Percentiles rank a stretch among this genome's conserved stretches.
Conservation (phyloP, 192 early-diverging fungal genomes). For the Coemansia sp. region DNA sequence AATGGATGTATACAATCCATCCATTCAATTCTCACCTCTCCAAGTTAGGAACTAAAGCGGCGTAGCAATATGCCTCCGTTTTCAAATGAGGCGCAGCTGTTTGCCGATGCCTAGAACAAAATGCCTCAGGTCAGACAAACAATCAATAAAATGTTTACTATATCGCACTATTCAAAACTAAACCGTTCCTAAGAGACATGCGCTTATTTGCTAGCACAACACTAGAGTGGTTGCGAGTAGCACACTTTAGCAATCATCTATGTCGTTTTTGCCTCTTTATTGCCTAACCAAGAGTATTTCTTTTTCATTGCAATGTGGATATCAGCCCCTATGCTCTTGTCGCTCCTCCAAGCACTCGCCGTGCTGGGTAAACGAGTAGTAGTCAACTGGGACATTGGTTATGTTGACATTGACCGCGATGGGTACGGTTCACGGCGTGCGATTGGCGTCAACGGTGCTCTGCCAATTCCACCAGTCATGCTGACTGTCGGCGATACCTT, state of each 20-base stretch:
- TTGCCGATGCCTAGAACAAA: not conserved
- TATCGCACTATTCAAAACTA: not conserved
- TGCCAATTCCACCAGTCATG: constrained; percentile 53
- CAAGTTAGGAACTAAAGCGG: not conserved
- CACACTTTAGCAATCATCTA: not conserved
- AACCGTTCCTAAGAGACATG: not conserved
- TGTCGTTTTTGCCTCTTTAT: not conserved
- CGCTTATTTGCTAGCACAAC: not conserved
- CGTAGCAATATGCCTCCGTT: not conserved
- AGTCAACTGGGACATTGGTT: constrained; percentile 66
- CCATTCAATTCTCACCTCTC: not conserved
- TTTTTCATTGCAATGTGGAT: not conserved
- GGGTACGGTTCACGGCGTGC: constrained; percentile 58
- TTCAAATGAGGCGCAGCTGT: not conserved
- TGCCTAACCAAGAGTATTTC: not conserved
- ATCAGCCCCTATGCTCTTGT: not conserved
- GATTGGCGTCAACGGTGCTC: constrained; percentile 62
- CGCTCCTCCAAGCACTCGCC: not conserved
- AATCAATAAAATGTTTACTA: not conserved
- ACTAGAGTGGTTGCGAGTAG: not conserved
- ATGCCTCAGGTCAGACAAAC: not conserved
- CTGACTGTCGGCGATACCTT: constrained; percentile 21
- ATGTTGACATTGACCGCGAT: constrained; percentile 63
- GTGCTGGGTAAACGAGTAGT: constrained; percentile 4
- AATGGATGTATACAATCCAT: not conserved